Percentiles rank a stretch among this genome's conserved stretches.
These are phyloP conservation scores for Capsicum rhomboideum DNA, from an alignment of 257 asterid species.

Conservation along the genomic window DNA sequence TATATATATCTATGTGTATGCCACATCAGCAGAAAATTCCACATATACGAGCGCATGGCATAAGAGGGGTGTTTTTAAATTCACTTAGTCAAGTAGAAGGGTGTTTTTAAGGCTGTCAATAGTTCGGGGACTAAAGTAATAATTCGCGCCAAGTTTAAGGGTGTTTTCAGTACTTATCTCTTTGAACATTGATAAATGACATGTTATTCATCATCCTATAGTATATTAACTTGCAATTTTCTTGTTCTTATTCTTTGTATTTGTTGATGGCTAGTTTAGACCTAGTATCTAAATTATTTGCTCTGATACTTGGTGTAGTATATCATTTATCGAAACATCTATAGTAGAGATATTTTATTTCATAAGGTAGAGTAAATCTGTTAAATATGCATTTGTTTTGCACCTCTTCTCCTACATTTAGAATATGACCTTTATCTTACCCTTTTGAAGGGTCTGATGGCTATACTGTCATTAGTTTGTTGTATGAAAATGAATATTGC, in stretches of 20 bases:
- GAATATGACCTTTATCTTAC: background rate
- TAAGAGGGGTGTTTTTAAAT: too few species aligned
- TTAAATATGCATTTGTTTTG: background rate
- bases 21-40: too few species aligned
- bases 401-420: background rate
- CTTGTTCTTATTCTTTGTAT: background rate
- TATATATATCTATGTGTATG: too few species aligned
- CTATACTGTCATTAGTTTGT: background rate
- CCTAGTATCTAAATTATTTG: background rate
- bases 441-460: background rate
- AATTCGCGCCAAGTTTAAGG: too few species aligned
- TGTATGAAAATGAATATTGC: background rate
- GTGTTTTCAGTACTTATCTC: too few species aligned
- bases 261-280: background rate
- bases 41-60: too few species aligned
- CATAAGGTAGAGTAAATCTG: background rate
- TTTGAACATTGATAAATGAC: background rate
- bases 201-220: background rate
- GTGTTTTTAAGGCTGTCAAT: too few species aligned
- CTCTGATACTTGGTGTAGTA: background rate
- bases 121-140: too few species aligned
- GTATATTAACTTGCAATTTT: background rate
- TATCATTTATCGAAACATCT: background rate
- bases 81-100: too few species aligned
- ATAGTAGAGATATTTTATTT: background rate